These are phyloP conservation scores for Pyrenophora graminea DNA, from an alignment of 2,329 filamentous ascomycete species.

Conservation along the genomic window DNA sequence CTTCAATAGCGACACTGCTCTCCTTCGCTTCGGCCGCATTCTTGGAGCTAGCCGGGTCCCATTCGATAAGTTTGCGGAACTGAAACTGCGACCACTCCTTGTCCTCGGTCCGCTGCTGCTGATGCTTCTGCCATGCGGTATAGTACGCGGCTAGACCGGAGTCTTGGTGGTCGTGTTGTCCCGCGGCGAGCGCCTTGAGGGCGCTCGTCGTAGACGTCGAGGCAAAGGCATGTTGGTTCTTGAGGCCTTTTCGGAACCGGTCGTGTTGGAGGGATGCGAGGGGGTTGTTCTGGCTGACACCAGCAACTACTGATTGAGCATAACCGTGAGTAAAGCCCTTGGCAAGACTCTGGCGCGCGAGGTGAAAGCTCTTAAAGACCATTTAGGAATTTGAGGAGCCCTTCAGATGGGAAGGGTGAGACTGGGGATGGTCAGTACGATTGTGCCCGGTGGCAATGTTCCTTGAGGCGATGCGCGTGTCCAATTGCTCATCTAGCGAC, in stretches of 20 bases:
- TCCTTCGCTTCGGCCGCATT: conserved; percentile 47
- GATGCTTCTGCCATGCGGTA: conserved; percentile 82
- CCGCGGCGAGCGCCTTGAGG: conserved; percentile 38
- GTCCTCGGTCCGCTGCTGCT: conserved; percentile 64
- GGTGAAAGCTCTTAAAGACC: conserved; percentile 72
- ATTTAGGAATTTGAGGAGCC: conserved; percentile 80
- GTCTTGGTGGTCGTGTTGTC: conserved; percentile 44
- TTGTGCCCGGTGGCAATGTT: conserved; percentile 20
- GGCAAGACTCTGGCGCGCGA: conserved; percentile 96
- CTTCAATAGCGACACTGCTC: conserved; percentile 35
- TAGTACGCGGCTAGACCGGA: conserved; percentile 84
- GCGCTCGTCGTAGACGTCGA: conserved; percentile 44
- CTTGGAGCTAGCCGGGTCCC: conserved; percentile 65
- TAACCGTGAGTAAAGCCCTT: conserved; percentile 98
- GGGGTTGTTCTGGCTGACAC: conserved; percentile 65
- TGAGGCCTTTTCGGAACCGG: conserved; percentile 54
- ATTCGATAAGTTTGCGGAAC: conserved; percentile 85
- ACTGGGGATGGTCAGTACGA: conserved; percentile 41
- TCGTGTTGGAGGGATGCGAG: conserved; percentile 57
- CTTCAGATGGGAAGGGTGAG: conserved; percentile 62
- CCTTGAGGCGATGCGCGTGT: conserved; percentile 19
- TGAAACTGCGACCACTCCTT: conserved; percentile 92
- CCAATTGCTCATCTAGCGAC: conserved; percentile 8
- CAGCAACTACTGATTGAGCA: conserved; percentile 95
- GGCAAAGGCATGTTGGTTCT: conserved; percentile 79